Conservation (phyloP, 2,329 filamentous ascomycete species). For the Acephala macrosclerotiorum region DNA sequence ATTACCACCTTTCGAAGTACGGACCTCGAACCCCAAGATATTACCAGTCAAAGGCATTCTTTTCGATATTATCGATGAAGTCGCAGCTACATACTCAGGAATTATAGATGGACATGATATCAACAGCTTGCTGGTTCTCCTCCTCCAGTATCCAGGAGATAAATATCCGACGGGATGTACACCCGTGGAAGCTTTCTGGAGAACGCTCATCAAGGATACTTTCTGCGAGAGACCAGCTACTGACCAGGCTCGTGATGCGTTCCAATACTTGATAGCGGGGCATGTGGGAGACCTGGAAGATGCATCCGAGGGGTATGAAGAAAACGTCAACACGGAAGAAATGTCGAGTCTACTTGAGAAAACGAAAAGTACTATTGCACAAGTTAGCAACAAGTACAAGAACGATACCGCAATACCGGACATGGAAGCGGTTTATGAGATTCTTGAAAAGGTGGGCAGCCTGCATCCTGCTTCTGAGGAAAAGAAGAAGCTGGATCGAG, state of each 20-base stretch:
- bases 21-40: too few species aligned
- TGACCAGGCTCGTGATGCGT: slow-evolving; percentile 1
- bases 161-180: background rate
- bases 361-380: background rate
- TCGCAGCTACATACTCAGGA: too few species aligned
- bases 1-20: too few species aligned
- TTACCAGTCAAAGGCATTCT: too few species aligned
- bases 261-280: background rate
- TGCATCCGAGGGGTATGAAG: background rate
- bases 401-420: background rate
- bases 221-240: slow-evolving; percentile 10
- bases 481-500: background rate
- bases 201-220: slow-evolving; percentile 17
- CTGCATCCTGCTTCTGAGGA: background rate
- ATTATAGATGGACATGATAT: too few species aligned
- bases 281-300: background rate
- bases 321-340: background rate
- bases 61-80: too few species aligned
- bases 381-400: background rate
- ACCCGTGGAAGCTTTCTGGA: slow-evolving; percentile 15
- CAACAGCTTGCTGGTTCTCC: too few species aligned
- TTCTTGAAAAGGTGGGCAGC: background rate
- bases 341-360: background rate
- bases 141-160: background rate
- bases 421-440: background rate